Evolutionary conservation across 805 yeast species (phyloP).

Genomic region (Saccharomyces jurei): DNA sequence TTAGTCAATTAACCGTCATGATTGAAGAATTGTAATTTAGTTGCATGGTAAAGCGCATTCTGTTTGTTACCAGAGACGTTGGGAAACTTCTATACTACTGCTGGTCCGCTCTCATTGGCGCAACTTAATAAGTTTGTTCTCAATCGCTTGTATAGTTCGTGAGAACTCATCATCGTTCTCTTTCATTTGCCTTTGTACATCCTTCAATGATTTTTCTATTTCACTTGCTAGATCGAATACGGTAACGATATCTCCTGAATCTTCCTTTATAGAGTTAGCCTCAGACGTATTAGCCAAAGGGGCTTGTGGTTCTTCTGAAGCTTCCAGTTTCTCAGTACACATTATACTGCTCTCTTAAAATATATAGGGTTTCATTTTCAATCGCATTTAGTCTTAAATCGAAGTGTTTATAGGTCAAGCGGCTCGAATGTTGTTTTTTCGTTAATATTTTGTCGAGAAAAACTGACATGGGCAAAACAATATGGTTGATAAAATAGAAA

Average conservation of each 20-base stretch:
- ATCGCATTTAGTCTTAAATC: background rate
- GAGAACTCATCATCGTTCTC: constrained; percentile 19
- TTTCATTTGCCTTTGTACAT: constrained; percentile 11
- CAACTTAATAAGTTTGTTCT: constrained; percentile 14
- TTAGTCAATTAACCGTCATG: background rate
- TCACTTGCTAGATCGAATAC: constrained; percentile 25
- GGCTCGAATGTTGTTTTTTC: background rate
- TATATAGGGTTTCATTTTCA: background rate
- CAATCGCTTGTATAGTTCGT: constrained; percentile 13
- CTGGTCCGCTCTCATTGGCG: constrained; percentile 1
- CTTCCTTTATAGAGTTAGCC: constrained; percentile 2
- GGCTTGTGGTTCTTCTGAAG: constrained; percentile 2
- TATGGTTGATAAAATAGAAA: background rate
- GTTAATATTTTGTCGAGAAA: background rate
- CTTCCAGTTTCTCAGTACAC: constrained; percentile 6
- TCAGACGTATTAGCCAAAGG: constrained; percentile 5
- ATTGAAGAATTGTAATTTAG: background rate
- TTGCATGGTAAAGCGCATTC: background rate
- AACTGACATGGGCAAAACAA: background rate
- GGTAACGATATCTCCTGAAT: constrained; percentile 11
- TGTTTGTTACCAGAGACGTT: background rate
- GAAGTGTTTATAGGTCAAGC: background rate
- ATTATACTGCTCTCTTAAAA: background rate
- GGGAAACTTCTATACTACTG: background rate
- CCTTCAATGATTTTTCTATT: constrained; percentile 20